These are phyloP conservation scores for Arthroderma sp. DNA, from an alignment of 2,329 filamentous ascomycete species.

Conservation along the genomic window DNA sequence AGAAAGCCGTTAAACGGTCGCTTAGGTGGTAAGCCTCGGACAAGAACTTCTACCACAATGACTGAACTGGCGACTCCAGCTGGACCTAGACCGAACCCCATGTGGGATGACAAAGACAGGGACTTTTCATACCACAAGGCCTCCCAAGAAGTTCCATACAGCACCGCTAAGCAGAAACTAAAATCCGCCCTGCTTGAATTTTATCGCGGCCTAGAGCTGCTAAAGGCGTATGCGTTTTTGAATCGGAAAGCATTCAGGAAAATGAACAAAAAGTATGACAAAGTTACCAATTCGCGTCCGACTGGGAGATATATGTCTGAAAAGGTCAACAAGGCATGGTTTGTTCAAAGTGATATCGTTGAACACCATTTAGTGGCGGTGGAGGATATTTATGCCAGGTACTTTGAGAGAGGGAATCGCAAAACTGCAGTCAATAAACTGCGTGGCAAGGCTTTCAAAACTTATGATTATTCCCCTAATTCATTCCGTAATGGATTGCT, in stretches of 20 bases:
- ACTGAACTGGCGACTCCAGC: constrained; percentile 31
- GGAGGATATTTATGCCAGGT: constrained; percentile 85
- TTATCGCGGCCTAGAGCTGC: constrained; percentile 77
- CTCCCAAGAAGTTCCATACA: constrained; percentile 59
- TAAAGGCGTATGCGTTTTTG: constrained; percentile 80
- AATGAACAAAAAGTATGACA: constrained; percentile 98
- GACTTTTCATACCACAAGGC: constrained; percentile 39
- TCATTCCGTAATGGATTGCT: constrained; percentile 52
- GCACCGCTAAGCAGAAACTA: constrained; percentile 77
- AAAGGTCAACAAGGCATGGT: constrained; percentile 80
- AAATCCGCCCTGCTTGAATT: constrained; percentile 87
- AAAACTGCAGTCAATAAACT: constrained; percentile 85
- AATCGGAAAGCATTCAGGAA: constrained; percentile 93
- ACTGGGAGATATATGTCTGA: constrained; percentile 75
- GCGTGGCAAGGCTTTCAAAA: constrained; percentile 52
- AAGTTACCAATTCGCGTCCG: constrained; percentile 66
- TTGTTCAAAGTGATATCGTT: constrained; percentile 75
- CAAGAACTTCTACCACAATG: constrained; percentile 42
- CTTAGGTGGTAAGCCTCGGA: constrained; percentile 23
- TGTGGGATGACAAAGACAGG: constrained; percentile 22
- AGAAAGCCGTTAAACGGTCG: constrained; percentile 26
- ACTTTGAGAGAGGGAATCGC: constrained; percentile 86
- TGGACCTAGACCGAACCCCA: constrained; percentile 19
- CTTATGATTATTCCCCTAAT: constrained; percentile 45
- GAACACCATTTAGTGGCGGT: constrained; percentile 68